Base-by-base conservation (phyloP, 2,329 filamentous ascomycete species). In the Penicillium digitatum region DNA sequence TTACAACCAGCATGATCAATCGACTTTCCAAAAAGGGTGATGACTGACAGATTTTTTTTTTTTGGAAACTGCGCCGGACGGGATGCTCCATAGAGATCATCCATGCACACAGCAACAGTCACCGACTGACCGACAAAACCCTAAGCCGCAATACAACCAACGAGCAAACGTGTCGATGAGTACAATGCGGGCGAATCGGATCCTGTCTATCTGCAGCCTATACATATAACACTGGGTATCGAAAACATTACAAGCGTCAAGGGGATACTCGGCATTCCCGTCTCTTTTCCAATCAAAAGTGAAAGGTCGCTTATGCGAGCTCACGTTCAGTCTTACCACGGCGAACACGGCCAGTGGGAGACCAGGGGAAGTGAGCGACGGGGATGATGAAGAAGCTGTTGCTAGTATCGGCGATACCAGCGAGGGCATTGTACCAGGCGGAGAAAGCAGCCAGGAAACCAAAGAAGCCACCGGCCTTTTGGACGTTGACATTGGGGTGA, bases 311-410 rank as follows among this genome's bases (percentile, higher is more conserved):
- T 51, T 70, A 76, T 20, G 67, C 73, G 42, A 66, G 59, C 58
- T 74, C 71, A 49, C 77, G 78, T 37, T 79, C 77, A 52, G 74
- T 76, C 79, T 87, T 79, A 52, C 61, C 79, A 58, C 86, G 82
- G 57, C 71, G 73, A 73, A 85, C 81, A 59, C 82, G 83, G 50
- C 84, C 88, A 76, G 87, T 88, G 66, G 88, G 87, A 35, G 89
- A 93, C 93, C 93, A 96, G 51, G 92, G 93, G 81, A 96, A 95
- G 81, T 96, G 91, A 66, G 88, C 87, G 60, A 96, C 91, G 48
- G 92, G 93, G 59, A 95, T 85, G 73, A 94, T 81, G 81, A 96
- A 94, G 85, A 96, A 96, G 79, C 90, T 94, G 69, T 81, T 81
- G 63, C 72, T 76, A 49, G 68, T 74, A 64, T 94, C 89, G 58